Conservation (phyloP, 164 flowering plant species). For the Kingdonia uniflora region DNA sequence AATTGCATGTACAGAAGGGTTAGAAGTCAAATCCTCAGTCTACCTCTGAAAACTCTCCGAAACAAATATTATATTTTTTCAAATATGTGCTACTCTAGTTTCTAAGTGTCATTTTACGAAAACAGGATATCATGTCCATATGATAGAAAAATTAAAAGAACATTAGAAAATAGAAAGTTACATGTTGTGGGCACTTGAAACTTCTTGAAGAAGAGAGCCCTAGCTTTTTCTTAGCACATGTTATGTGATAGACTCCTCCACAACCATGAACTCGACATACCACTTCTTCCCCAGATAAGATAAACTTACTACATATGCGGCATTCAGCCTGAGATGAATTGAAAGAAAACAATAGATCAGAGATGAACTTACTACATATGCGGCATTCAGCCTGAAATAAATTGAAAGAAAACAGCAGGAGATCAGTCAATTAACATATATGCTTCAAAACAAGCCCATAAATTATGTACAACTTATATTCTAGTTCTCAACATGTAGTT, state of each 20-base stretch:
- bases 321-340: constrained; percentile 57
- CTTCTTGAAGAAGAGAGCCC: constrained; percentile 27
- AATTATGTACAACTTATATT: too few species aligned
- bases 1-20: too few species aligned
- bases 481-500: too few species aligned
- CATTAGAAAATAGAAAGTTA: constrained; percentile 18
- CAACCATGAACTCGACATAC: constrained; percentile 63
- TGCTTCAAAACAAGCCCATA: background rate
- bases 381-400: constrained; percentile 58
- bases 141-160: background rate
- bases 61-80: too few species aligned
- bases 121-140: background rate
- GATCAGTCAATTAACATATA: background rate
- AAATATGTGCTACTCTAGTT: too few species aligned
- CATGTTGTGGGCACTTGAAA: constrained; percentile 94
- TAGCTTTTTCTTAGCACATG: constrained; percentile 41
- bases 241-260: constrained; percentile 39
- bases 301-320: constrained; percentile 33
- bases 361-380: constrained; percentile 36
- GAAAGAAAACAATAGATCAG: background rate
- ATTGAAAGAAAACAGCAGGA: background rate
- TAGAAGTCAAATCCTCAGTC: too few species aligned
- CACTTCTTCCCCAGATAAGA: constrained; percentile 50
- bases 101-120: too few species aligned
- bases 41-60: too few species aligned